Evolutionary conservation across 2,329 filamentous ascomycete genomes (phyloP).

Genomic region (Neofusicoccum kwambonambiense): DNA sequence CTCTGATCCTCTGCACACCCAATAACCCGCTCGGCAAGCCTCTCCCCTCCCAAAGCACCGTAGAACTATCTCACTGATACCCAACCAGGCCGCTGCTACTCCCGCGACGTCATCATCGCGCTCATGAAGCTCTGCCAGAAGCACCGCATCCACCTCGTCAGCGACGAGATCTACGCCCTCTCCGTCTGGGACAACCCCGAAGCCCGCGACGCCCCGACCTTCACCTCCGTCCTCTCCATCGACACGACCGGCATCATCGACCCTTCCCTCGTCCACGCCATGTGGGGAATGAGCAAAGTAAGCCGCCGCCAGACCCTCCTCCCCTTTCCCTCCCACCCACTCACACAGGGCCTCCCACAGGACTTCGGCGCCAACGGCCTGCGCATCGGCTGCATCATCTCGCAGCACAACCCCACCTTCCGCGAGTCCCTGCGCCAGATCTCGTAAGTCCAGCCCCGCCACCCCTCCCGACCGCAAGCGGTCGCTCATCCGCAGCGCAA

Average conservation of each 20-base stretch:
- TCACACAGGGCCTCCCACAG: not conserved
- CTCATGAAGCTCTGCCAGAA: constrained; percentile 31
- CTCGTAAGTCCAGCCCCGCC: not conserved
- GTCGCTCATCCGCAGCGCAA: no score
- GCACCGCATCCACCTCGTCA: constrained; percentile 32
- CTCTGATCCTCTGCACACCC: constrained; percentile 46
- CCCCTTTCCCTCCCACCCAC: not conserved
- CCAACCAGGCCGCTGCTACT: not conserved
- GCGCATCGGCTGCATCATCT: constrained; percentile 30
- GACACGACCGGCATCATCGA: constrained; percentile 22
- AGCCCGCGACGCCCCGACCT: constrained; percentile 16
- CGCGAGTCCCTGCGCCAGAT: not conserved
- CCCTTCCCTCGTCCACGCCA: constrained; percentile 27
- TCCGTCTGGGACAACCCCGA: constrained; percentile 27
- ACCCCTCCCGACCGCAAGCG: no score
- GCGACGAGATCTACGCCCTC: constrained; percentile 39
- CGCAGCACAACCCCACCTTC: constrained; percentile 22
- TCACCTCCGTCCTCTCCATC: constrained; percentile 29
- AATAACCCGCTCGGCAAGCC: constrained; percentile 43
- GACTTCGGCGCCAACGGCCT: constrained; percentile 37
- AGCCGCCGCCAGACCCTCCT: not conserved
- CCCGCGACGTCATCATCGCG: constrained; percentile 26
- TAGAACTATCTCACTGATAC: not conserved
- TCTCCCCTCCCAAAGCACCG: constrained; percentile 22
- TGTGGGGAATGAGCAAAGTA: constrained; percentile 33